These are phyloP conservation scores for Glycine latifolia DNA, from an alignment of 306 rosid species.

Conservation along the genomic window DNA sequence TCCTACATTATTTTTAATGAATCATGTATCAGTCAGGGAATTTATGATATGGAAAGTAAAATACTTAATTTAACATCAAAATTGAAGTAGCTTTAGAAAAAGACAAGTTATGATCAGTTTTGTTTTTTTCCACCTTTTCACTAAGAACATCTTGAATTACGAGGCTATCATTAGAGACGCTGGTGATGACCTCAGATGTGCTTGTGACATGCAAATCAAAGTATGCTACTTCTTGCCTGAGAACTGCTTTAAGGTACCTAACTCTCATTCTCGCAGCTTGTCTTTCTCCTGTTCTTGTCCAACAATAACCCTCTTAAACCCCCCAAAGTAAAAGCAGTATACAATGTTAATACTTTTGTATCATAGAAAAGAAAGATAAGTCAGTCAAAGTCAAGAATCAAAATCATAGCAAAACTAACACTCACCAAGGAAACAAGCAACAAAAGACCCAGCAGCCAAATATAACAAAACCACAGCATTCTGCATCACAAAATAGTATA, in stretches of 20 bases:
- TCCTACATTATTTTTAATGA: neutral
- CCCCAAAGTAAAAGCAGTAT: neutral
- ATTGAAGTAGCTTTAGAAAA: neutral
- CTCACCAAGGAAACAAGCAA: constrained; percentile 86
- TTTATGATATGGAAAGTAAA: neutral
- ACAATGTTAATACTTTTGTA: neutral
- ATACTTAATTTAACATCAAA: no score
- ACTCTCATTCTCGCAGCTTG: constrained; percentile 94
- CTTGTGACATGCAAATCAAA: constrained; percentile 90
- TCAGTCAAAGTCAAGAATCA: constrained; percentile 2
- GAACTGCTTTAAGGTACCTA: constrained; percentile 79
- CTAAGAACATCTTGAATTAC: constrained; percentile 84
- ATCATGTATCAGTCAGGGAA: neutral
- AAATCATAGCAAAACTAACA: constrained; percentile 20
- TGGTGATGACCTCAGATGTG: constrained; percentile 88
- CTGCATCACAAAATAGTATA: constrained; percentile 60
- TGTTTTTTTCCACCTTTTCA: constrained; percentile 71
- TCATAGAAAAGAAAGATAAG: neutral
- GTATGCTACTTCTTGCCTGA: constrained; percentile 91
- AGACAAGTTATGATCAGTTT: neutral
- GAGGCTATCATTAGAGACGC: constrained; percentile 84
- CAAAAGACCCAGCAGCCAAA: constrained; percentile 75
- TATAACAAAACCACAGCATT: constrained; percentile 75
- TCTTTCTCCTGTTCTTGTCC: constrained; percentile 97
- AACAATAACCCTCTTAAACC: constrained; percentile 82